Base-by-base conservation (phyloP, 129 eudicot species). In the Tanacetum coccineum region DNA sequence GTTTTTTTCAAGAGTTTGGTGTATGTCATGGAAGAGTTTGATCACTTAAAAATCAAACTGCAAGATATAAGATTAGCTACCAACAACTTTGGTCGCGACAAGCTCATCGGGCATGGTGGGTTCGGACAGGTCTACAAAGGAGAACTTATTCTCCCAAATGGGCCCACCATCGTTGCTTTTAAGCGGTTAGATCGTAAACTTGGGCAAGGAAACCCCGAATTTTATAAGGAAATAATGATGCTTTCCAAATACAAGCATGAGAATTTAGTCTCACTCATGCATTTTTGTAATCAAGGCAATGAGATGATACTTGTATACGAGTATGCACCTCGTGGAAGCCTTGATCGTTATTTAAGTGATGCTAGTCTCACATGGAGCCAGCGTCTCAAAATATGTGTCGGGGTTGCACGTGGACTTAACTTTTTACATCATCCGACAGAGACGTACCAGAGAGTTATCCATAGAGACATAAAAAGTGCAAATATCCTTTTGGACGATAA, bases 401-500 rank as follows among this genome's bases (percentile, higher is more conserved):
- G n/a, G n/a, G n/a, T n/a, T n/a, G n/a, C n/a, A n/a, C n/a, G n/a
- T n/a, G n/a, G n/a, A n/a, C n/a, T n/a, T n/a, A n/a, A n/a, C n/a
- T n/a, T n/a, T n/a, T n/a, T n/a, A n/a, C n/a, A n/a, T n/a, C n/a
- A n/a, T n/a, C n/a, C n/a, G n/a, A n/a, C n/a, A n/a, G n/a, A n/a
- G n/a, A n/a, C n/a, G n/a, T n/a, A n/a, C n/a, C n/a, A n/a, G n/a
- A n/a, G n/a, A n/a, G n/a, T n/a, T n/a, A n/a, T n/a, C n/a, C n/a
- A n/a, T n/a, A n/a, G n/a, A n/a, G n/a, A n/a, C n/a, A n/a, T n/a
- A n/a, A n/a, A n/a, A n/a, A n/a, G n/a, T n/a, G n/a, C n/a, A n/a
- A n/a, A n/a, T n/a, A n/a, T n/a, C n/a, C n/a, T n/a, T n/a, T 60
- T 79, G 39, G 83, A 73, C 45, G 21, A 58, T 4, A 74, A 73